Percentiles rank a stretch among this genome's conserved stretches.
These are phyloP conservation scores for Eucalyptus tenuipes DNA, from an alignment of 345 rosid species.

Conservation along the genomic window DNA sequence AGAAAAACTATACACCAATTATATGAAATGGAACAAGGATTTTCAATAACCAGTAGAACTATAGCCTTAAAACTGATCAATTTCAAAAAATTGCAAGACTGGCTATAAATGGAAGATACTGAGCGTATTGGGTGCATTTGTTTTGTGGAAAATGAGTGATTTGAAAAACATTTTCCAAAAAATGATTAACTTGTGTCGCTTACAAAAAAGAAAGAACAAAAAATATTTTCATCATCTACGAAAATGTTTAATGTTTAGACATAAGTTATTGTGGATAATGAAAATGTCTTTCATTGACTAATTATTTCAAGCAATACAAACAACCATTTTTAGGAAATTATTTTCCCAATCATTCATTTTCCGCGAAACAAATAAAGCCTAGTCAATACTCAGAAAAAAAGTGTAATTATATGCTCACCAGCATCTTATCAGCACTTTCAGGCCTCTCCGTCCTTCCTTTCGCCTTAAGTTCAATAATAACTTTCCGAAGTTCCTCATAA, in stretches of 20 bases:
- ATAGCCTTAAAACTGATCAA: background rate
- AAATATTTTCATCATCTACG: too few relatives aligned
- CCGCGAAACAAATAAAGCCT: background rate
- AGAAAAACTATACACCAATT: background rate
- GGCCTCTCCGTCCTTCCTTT: slow-evolving; percentile 18
- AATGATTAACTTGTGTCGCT: background rate
- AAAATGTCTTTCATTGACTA: background rate
- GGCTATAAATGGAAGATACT: background rate
- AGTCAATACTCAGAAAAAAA: background rate
- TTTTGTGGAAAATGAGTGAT: background rate
- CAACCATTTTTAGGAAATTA: background rate
- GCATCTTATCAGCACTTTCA: slow-evolving; percentile 20
- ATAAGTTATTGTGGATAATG: background rate
- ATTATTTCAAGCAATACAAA: background rate
- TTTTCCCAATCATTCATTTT: background rate
- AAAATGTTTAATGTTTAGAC: background rate
- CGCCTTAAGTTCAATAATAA: slow-evolving; percentile 30
- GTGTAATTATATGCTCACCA: slow-evolving; percentile 26
- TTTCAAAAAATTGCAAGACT: background rate
- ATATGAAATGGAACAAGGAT: background rate
- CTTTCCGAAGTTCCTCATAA: slow-evolving; percentile 82
- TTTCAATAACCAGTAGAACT: background rate
- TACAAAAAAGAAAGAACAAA: background rate
- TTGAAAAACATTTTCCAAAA: background rate
- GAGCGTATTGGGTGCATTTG: background rate